These are phyloP conservation scores for Alternaria conjuncta DNA, from an alignment of 2,329 filamentous ascomycete genomes.

Conservation along the genomic window DNA sequence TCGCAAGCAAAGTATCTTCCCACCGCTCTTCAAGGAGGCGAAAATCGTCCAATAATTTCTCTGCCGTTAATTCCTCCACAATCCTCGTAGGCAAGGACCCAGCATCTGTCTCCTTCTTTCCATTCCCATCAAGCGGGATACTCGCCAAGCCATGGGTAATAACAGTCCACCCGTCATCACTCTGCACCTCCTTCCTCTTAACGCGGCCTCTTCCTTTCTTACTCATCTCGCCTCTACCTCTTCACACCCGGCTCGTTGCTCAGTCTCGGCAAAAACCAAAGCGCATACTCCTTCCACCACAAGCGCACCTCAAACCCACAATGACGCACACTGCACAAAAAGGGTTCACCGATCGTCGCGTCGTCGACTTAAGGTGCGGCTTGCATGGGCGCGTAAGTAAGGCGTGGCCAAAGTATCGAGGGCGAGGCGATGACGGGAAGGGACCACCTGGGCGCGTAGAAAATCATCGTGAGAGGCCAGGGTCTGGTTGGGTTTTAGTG, in stretches of 20 bases:
- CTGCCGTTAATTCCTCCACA: slow-evolving; percentile 33
- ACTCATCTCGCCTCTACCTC: not conserved
- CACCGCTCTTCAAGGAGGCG: slow-evolving; percentile 31
- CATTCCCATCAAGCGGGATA: slow-evolving; percentile 3
- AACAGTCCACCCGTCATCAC: slow-evolving; percentile 47
- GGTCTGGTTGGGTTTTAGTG: slow-evolving; percentile 1
- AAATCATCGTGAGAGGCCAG: slow-evolving; percentile 6
- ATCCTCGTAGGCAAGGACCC: slow-evolving; percentile 18
- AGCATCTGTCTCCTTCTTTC: not conserved
- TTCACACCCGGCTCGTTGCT: not conserved
- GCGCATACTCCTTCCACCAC: not conserved
- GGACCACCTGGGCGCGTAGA: slow-evolving; percentile 5
- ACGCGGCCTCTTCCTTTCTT: slow-evolving; percentile 25
- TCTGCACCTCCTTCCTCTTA: slow-evolving; percentile 38
- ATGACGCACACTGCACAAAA: not conserved
- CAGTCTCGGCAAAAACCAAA: not conserved
- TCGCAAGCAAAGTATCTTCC: slow-evolving; percentile 29
- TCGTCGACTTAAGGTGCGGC: slow-evolving; percentile 30
- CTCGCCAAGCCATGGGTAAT: slow-evolving; percentile 38
- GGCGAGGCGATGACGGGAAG: not conserved
- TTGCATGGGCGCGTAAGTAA: slow-evolving; percentile 28
- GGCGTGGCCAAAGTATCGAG: not conserved
- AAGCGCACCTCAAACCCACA: not conserved
- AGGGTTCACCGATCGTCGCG: not conserved
- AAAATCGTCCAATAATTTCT: slow-evolving; percentile 33